Conservation (phyloP, 768 basidiomycete genomes). For the Boletus tylopilopsis region DNA sequence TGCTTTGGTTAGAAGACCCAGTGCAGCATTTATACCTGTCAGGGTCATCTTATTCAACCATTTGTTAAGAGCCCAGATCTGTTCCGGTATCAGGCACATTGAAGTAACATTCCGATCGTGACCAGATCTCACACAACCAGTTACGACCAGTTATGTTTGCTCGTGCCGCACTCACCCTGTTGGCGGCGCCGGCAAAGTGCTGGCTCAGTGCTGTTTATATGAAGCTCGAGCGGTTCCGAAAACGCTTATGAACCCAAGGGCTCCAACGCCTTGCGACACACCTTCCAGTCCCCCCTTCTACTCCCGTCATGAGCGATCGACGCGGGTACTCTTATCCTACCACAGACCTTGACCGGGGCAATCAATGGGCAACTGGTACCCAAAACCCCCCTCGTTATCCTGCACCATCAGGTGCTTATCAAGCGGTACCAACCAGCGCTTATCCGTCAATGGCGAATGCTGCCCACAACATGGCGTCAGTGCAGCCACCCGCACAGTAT, state of each 20-base stretch:
- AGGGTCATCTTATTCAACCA: constrained; percentile 22
- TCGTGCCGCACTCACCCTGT: constrained; percentile 30
- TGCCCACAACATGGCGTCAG: constrained; percentile 19
- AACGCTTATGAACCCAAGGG: constrained; percentile 33
- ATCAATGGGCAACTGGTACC: constrained; percentile 22
- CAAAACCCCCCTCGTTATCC: constrained; percentile 26
- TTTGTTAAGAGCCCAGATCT: constrained; percentile 23
- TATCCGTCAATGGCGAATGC: constrained; percentile 17
- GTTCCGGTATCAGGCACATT: constrained; percentile 32
- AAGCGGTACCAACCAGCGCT: constrained; percentile 10
- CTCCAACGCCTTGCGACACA: constrained; percentile 7
- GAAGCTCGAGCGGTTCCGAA: constrained; percentile 28
- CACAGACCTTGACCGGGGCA: constrained; percentile 12
- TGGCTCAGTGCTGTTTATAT: constrained; percentile 27
- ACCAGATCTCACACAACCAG: constrained; percentile 27
- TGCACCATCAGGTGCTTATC: constrained; percentile 20
- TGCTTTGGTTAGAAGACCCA: constrained; percentile 30
- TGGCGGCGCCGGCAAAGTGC: constrained; percentile 31
- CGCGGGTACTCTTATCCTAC: constrained; percentile 28
- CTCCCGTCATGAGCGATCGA: constrained; percentile 26
- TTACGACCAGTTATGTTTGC: constrained; percentile 29
- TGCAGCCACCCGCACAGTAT: constrained; percentile 22
- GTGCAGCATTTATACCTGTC: constrained; percentile 18
- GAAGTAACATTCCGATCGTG: constrained; percentile 22
- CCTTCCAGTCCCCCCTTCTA: constrained; percentile 6